Base-by-base conservation (phyloP, 1,284 basidiomycete species). In the Cystobasidium pallidum region DNA sequence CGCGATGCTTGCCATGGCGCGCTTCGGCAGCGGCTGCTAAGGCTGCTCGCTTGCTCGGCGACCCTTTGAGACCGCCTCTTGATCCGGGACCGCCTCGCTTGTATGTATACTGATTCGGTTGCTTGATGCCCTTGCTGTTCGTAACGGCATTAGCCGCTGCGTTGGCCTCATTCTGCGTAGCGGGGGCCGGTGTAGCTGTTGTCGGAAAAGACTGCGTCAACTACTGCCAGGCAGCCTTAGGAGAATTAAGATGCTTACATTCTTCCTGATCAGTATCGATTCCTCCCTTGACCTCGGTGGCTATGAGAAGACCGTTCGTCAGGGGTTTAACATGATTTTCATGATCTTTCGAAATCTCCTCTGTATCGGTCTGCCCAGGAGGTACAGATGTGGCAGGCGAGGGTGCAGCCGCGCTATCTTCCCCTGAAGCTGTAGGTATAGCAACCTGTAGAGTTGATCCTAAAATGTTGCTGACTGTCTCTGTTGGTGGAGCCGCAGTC, bases 41-140 rank as follows among this genome's bases (percentile, higher is more conserved):
- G 15, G 45, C 49, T 36, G 65, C 52, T 49, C 66, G 70, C 61
- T 72, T 76, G 72, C 43, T 55, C n/a, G 58, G 73, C 39, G 32
- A 74, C 43, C 26, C 59, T 13, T 74, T 64, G 2, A 67, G 32
- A 28, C 52, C 10, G 65, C 43, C 2, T 73, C 78, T 30, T 78
- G 77, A 43, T 55, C 61, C 49, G 21, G 73, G 26, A 61, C 73
- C 26, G 73, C 72, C 30, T 75, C 76, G 55, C 77, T 78, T 76
- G 77, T 87, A 86, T 0, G 86, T 87, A 78, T 87, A 86, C 76
- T 86, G 86, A 74, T 86, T 86, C 3, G 86, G 85, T 51, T 82
- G 82, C 55, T 80, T 80, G 34, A 76, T 76, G 2, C 45, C 47
- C 47, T 64, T 64, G 15, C 45, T 47, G 19, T 47, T 52, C 11